Base-by-base conservation (phyloP, 2,329 filamentous ascomycete genomes). In the Fusarium solani-melongenae region DNA sequence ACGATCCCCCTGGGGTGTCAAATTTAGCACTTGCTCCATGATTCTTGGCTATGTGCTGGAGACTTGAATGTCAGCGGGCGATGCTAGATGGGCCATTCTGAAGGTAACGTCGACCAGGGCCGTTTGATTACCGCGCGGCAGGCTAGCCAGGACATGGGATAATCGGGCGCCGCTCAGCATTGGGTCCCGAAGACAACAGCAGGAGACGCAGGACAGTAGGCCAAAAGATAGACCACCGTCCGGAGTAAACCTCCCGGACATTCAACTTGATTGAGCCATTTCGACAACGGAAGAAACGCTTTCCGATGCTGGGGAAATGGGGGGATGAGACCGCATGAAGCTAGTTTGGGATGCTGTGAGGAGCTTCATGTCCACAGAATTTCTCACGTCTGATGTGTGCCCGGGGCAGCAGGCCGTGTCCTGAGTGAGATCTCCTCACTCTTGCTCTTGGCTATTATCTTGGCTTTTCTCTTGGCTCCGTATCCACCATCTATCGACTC, bases 21-120 rank as follows among this genome's bases (percentile, higher is more conserved):
- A 78, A 72, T 76, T 77, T 78, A 77, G 76, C 68, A 75, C 66
- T 51, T 53, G 51, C 64, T 62, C 68, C 67, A 64, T 56, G 46
- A 36, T n/a, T 59, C 66, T 71, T 66, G 64, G 62, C 55, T 65
- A 39, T 9, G 38, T 39, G 68, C 61, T 69, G 64, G 58, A 67
- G 33, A 36, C 55, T 33, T 27, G 33, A 56, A 55, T 39, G 27
- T 41, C 33, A 57, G 38, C n/a, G 60, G 64, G 38, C 34, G 44
- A 29, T 20, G 49, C 51, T 34, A 17, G 63, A 61, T 64, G 60
- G 33, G 44, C 70, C 69, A 68, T 69, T 60, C 34, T 59, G 27
- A 41, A 39, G 66, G 69, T 33, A 70, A 76, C 76, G 57, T 61
- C 29, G 64, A 66, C 75, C 24, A 41, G 75, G 74, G 62, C 59